These are phyloP conservation scores for Allium cepa DNA, from an alignment of 106 monocot genomes.

Conservation along the genomic window DNA sequence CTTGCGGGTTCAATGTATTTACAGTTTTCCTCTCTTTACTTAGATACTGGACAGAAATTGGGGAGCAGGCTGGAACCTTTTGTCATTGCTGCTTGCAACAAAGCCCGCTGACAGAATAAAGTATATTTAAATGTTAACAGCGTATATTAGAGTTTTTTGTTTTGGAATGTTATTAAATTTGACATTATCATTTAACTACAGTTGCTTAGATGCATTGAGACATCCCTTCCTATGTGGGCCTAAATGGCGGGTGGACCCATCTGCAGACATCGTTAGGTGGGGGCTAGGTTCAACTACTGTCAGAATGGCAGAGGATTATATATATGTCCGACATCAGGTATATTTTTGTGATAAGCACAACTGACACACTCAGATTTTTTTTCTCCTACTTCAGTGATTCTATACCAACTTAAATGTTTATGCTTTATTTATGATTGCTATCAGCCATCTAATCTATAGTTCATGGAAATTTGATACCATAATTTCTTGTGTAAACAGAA, in stretches of 20 bases:
- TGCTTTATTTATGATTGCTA: too few relatives aligned
- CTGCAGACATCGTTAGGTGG: constrained; percentile 79
- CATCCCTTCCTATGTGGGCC: constrained; percentile 98
- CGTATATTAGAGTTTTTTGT: too few relatives aligned
- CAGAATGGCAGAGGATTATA: constrained; percentile 90
- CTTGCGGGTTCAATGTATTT: neutral
- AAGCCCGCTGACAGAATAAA: constrained; percentile 83
- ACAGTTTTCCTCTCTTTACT: constrained; percentile 4
- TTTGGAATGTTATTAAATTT: too few relatives aligned
- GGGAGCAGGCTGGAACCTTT: constrained; percentile 98
- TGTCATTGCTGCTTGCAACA: constrained; percentile 73
- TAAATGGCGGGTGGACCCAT: constrained; percentile 81
- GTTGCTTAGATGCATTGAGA: constrained; percentile 83
- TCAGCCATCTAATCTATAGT: neutral
- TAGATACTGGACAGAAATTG: constrained; percentile 95
- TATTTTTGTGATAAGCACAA: neutral
- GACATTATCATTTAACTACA: constrained; percentile 20
- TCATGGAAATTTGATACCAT: neutral
- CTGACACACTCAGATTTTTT: neutral
- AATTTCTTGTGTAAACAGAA: constrained; percentile 30
- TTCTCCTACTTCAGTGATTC: neutral
- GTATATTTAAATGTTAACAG: constrained; percentile 14
- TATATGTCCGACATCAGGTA: constrained; percentile 79
- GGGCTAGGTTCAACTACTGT: constrained; percentile 89
- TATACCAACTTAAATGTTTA: too few relatives aligned